Evolutionary conservation across 306 rosid genomes (phyloP).

Genomic region (Acmispon strigosus): DNA sequence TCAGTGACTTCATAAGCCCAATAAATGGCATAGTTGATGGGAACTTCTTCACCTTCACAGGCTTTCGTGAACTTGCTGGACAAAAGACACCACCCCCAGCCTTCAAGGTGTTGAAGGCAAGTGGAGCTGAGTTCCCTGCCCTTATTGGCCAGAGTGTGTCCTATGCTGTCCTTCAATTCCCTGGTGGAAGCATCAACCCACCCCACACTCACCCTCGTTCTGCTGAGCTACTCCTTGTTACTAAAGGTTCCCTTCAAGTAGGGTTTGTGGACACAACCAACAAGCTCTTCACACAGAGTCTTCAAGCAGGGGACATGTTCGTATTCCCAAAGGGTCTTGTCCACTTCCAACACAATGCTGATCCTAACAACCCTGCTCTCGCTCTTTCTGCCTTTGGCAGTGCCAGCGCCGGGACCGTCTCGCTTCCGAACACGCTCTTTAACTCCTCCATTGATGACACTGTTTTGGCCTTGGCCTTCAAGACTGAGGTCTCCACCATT

Average conservation of each 20-base stretch:
- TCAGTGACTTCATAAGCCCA: constrained; percentile 35
- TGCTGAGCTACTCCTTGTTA: constrained; percentile 36
- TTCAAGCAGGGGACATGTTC: constrained; percentile 34
- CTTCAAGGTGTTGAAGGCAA: constrained; percentile 35
- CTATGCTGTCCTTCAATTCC: constrained; percentile 41
- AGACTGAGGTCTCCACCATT: constrained; percentile 37
- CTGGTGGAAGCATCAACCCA: constrained; percentile 29
- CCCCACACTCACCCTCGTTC: constrained; percentile 58
- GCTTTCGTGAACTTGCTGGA: constrained; percentile 13
- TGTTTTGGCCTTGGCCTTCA: constrained; percentile 46
- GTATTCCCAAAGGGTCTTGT: constrained; percentile 49
- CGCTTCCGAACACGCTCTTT: constrained; percentile 34
- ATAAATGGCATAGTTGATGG: constrained; percentile 4
- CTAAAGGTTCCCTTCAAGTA: constrained; percentile 33
- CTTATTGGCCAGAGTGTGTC: constrained; percentile 57
- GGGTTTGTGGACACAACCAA: constrained; percentile 46
- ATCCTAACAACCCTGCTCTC: background rate
- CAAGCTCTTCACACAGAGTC: constrained; percentile 36
- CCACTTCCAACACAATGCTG: constrained; percentile 42
- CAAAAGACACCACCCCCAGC: background rate
- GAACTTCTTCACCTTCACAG: constrained; percentile 44
- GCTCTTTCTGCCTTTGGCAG: constrained; percentile 52
- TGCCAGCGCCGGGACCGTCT: constrained; percentile 38
- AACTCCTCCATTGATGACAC: constrained; percentile 29
- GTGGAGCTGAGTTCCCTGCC: constrained; percentile 35